Evolutionary conservation across 805 yeast species (phyloP).

Genomic region (Candida golubevii): DNA sequence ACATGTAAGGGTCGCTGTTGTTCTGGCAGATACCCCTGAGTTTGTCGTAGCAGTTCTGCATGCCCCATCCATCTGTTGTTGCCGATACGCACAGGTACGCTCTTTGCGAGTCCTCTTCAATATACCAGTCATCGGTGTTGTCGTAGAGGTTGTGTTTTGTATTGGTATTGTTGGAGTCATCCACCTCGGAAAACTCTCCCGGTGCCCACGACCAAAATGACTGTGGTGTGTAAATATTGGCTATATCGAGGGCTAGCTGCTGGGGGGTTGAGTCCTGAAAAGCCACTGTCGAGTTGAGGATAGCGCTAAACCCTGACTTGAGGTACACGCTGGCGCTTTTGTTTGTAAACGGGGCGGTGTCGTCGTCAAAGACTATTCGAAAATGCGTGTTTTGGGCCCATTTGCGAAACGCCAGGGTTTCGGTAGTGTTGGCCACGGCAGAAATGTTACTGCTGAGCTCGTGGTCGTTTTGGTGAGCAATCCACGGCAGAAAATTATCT

Average conservation of each 20-base stretch:
- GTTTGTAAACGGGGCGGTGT: constrained; percentile 33
- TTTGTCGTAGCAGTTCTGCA: constrained; percentile 59
- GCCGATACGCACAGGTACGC: constrained; percentile 42
- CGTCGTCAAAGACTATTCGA: constrained; percentile 32
- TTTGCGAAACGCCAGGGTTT: not conserved
- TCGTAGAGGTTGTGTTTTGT: constrained; percentile 2
- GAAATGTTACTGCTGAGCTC: constrained; percentile 2
- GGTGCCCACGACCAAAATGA: constrained; percentile 75
- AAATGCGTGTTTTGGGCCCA: constrained; percentile 20
- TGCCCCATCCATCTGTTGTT: constrained; percentile 51
- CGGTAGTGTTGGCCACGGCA: not conserved
- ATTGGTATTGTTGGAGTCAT: constrained; percentile 2
- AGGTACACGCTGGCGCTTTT: constrained; percentile 36
- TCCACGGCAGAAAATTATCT: constrained; percentile 7
- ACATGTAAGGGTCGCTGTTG: constrained; percentile 32
- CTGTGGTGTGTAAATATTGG: constrained; percentile 24
- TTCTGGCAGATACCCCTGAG: constrained; percentile 56
- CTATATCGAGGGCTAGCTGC: constrained; percentile 12
- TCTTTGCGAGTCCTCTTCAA: constrained; percentile 9
- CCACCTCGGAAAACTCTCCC: constrained; percentile 44
- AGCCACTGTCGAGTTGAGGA: constrained; percentile 40
- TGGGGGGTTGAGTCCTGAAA: not conserved
- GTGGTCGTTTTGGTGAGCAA: constrained; percentile 4
- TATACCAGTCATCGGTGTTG: constrained; percentile 10
- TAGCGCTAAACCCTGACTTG: constrained; percentile 62